These are phyloP conservation scores for Fusarium napiforme DNA, from an alignment of 2,329 filamentous ascomycete species.

Conservation along the genomic window DNA sequence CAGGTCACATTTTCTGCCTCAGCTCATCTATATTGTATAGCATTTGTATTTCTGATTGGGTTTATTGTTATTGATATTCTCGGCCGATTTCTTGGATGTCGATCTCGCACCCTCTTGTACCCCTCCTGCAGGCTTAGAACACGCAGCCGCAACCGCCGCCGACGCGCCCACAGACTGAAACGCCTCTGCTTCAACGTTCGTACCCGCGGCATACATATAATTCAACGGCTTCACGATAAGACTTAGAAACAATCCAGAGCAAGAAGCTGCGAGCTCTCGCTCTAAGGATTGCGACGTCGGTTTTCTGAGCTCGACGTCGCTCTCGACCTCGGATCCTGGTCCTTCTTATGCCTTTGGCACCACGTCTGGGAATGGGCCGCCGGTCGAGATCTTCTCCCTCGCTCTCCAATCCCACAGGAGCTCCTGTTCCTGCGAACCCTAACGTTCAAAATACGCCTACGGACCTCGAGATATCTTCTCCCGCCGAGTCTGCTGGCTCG, in stretches of 20 bases:
- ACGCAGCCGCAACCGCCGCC: slow-evolving; percentile 24
- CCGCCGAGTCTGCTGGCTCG: slow-evolving; percentile 51
- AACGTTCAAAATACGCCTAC: slow-evolving; percentile 55
- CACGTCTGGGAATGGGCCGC: slow-evolving; percentile 45
- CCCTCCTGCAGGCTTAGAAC: slow-evolving; percentile 30
- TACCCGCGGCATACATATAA: slow-evolving; percentile 24
- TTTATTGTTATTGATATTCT: not conserved
- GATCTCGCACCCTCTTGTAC: slow-evolving; percentile 17
- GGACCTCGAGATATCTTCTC: slow-evolving; percentile 49
- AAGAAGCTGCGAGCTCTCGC: slow-evolving; percentile 27
- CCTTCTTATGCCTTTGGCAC: slow-evolving; percentile 43
- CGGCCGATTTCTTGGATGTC: slow-evolving; percentile 15
- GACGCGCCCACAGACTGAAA: slow-evolving; percentile 27
- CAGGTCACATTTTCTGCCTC: slow-evolving; percentile 19
- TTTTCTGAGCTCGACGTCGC: slow-evolving; percentile 33
- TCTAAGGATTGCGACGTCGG: slow-evolving; percentile 35
- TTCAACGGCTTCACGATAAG: slow-evolving; percentile 25
- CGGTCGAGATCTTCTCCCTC: slow-evolving; percentile 43
- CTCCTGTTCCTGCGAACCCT: slow-evolving; percentile 46
- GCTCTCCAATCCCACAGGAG: slow-evolving; percentile 56
- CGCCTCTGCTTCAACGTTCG: slow-evolving; percentile 25
- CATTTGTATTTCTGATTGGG: slow-evolving; percentile 6
- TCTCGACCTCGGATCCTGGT: slow-evolving; percentile 39
- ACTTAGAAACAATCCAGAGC: not conserved
- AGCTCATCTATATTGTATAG: slow-evolving; percentile 13